Base-by-base conservation (phyloP, 1,139 yeast genomes). In the Magnusiomyces paraingens region DNA sequence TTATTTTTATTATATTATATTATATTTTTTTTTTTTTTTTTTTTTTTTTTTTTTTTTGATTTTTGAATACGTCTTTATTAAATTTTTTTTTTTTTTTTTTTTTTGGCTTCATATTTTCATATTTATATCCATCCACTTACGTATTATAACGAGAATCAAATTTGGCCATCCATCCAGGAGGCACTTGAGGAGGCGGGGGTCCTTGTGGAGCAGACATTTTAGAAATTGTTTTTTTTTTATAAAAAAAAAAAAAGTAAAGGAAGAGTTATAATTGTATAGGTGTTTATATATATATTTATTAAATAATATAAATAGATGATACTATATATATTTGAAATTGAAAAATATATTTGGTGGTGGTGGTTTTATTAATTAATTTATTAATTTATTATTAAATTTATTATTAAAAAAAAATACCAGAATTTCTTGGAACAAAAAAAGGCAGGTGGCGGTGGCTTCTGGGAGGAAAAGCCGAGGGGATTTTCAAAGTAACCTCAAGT, bases 151-250 rank as follows among this genome's bases (percentile, higher is more conserved):
- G 79, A 14, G 83, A 84, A 68, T 91, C 98, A 70, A 78, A 90
- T 55, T 85, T 85, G 12, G 96, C 95, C 44, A 84, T 71, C 96
- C 96, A 91, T 2, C 97, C 97, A 4, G 73, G 72, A 5, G 91
- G 90, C 6, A 84, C 87, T 0, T 59, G 63, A 2, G 91, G 90
- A 29, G 71, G 45, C 45, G 62, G 52, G 14, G 61, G 61, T n/a
- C 22, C 45, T 8, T 26, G 38, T 8, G 50, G 50, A 21, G 43
- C 36, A 4, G 50, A 39, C 48, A 45, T 45, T 17, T 22, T 12
- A 12, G 5, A 12, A 46, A 20, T 40, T 40, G 10, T 20, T n/a
- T 48, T 22, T 8, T 5, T 15, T 22, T 11, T 20, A 21, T 14
- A n/a, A 3, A n/a, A 12, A 40, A n/a, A 42, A 42, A 12, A 21